These are phyloP conservation scores for Diaporthe aspalathi DNA, from an alignment of 2,329 filamentous ascomycete species.

Conservation along the genomic window DNA sequence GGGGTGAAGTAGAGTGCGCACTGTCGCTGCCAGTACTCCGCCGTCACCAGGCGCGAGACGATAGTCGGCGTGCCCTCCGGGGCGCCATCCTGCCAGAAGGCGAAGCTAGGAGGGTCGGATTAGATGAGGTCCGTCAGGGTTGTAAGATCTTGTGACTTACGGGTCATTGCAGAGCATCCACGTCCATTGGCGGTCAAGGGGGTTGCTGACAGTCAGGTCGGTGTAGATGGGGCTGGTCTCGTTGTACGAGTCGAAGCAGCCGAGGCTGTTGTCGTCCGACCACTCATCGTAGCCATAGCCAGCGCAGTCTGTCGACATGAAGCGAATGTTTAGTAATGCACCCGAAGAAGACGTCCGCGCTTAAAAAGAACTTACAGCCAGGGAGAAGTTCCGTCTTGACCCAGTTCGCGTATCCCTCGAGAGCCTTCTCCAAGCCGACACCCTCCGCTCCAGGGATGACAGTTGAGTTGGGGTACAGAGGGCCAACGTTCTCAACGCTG, in stretches of 20 bases:
- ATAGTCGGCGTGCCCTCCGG: slow-evolving; percentile 55
- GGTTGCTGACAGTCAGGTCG: slow-evolving; percentile 53
- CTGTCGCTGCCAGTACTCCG: slow-evolving; percentile 54
- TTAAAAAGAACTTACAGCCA: slow-evolving; percentile 46
- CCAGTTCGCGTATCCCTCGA: slow-evolving; percentile 64
- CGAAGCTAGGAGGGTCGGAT: slow-evolving; percentile 45
- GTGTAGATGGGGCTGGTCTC: slow-evolving; percentile 54
- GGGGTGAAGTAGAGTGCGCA: slow-evolving; percentile 57
- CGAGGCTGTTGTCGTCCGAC: slow-evolving; percentile 54
- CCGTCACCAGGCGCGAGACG: slow-evolving; percentile 52
- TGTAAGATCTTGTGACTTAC: slow-evolving; percentile 32
- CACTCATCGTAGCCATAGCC: slow-evolving; percentile 61
- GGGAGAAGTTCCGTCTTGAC: slow-evolving; percentile 56
- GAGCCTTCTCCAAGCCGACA: slow-evolving; percentile 62
- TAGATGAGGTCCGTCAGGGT: neutral
- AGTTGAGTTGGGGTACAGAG: slow-evolving; percentile 55
- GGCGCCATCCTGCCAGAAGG: slow-evolving; percentile 58
- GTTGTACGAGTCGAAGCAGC: slow-evolving; percentile 61
- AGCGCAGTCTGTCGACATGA: slow-evolving; percentile 42
- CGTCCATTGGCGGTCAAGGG: slow-evolving; percentile 62
- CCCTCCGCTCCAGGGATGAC: slow-evolving; percentile 60
- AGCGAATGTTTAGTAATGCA: slow-evolving; percentile 37
- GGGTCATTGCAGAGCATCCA: slow-evolving; percentile 68
- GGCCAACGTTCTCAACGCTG: slow-evolving; percentile 58
- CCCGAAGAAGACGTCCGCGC: neutral